These are phyloP conservation scores for Neofusicoccum parvum DNA, from an alignment of 2,329 filamentous ascomycete species.

Conservation along the genomic window DNA sequence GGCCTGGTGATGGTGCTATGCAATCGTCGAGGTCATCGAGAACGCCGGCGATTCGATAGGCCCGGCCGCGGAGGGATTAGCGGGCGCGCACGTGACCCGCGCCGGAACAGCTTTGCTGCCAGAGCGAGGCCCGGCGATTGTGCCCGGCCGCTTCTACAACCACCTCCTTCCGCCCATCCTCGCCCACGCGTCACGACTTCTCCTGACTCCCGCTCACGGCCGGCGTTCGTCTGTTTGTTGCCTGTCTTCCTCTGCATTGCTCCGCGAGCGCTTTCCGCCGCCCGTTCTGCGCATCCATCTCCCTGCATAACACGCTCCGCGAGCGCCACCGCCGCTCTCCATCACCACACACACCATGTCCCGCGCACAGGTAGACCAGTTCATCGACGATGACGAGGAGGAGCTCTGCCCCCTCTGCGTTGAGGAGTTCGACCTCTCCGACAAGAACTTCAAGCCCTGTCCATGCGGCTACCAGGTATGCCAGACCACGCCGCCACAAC, in stretches of 20 bases:
- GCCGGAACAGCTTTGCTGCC: background rate
- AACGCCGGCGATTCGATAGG: slow-evolving; percentile 11
- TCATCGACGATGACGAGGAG: slow-evolving; percentile 56
- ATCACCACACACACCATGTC: slow-evolving; percentile 44
- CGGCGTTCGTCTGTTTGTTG: slow-evolving; percentile 21
- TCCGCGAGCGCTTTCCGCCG: background rate
- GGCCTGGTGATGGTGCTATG: background rate
- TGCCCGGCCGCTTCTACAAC: slow-evolving; percentile 15
- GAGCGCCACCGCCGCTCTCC: slow-evolving; percentile 19
- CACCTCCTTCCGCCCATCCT: slow-evolving; percentile 20
- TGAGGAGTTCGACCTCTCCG: slow-evolving; percentile 96
- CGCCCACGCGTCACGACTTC: slow-evolving; percentile 16
- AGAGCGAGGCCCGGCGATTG: slow-evolving; percentile 2
- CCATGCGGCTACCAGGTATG: slow-evolving; percentile 96
- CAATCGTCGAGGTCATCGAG: slow-evolving; percentile 20
- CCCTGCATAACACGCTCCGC: slow-evolving; percentile 17
- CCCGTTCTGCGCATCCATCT: slow-evolving; percentile 4
- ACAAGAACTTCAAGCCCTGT: slow-evolving; percentile 95
- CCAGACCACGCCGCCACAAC: slow-evolving; percentile 20
- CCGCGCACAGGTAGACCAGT: slow-evolving; percentile 53
- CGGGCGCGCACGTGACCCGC: background rate
- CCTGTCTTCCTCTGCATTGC: slow-evolving; percentile 5
- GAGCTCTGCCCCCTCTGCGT: slow-evolving; percentile 88
- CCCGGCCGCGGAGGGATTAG: slow-evolving; percentile 6
- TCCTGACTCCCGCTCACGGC: slow-evolving; percentile 16